Percentiles rank a stretch among this genome's conserved stretches.
Evolutionary conservation across 345 rosid species (phyloP).

Genomic region (Mangifera indica): DNA sequence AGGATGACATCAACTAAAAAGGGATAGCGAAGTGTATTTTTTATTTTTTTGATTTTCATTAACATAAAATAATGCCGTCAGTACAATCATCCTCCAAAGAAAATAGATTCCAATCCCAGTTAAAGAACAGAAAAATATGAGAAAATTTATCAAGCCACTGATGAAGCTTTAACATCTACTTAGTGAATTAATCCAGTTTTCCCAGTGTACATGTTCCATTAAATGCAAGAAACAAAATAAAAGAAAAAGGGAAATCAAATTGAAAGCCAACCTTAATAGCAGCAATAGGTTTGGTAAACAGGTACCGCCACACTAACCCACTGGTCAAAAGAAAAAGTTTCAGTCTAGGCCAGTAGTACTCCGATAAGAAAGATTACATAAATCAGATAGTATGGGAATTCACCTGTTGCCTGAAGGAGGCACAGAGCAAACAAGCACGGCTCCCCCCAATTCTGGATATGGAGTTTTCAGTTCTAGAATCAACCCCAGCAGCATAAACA

Average conservation of each 20-base stretch:
- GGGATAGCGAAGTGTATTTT: background rate
- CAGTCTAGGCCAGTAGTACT: constrained; percentile 1
- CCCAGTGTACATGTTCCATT: background rate
- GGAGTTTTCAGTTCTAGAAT: constrained; percentile 36
- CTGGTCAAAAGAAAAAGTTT: constrained; percentile 38
- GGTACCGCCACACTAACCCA: constrained; percentile 83
- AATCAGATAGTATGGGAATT: constrained; percentile 19
- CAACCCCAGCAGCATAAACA: constrained; percentile 18
- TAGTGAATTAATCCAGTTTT: background rate
- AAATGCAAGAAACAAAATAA: background rate
- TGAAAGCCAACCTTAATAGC: constrained; percentile 61
- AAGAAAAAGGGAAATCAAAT: background rate
- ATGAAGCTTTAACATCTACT: background rate
- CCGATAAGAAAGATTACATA: constrained; percentile 9
- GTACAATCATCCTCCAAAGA: constrained; percentile 2
- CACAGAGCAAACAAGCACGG: constrained; percentile 75
- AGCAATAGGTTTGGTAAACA: constrained; percentile 78
- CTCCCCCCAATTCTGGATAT: constrained; percentile 67
- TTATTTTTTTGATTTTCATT: background rate
- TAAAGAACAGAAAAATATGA: background rate
- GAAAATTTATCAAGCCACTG: background rate
- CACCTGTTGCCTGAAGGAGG: constrained; percentile 97
- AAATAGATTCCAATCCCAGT: background rate
- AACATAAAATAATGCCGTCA: background rate
- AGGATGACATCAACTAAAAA: background rate